Evolutionary conservation across 768 basidiomycete species (phyloP).

Genomic region (Chlorophyllum brunneum): DNA sequence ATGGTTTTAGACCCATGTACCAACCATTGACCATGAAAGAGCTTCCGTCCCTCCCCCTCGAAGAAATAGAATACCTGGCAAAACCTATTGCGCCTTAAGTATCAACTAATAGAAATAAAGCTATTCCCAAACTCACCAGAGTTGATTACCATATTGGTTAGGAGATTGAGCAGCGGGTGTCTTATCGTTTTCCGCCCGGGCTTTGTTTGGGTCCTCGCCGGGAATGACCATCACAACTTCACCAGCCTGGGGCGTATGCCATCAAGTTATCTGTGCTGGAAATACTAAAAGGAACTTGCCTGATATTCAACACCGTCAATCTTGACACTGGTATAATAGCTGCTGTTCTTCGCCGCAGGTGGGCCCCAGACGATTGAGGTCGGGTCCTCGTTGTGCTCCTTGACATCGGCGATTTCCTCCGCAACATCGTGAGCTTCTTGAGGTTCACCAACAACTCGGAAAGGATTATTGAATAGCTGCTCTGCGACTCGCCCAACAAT

Average conservation of each 20-base stretch:
- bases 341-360: conserved; percentile 12
- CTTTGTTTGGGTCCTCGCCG: conserved; percentile 43
- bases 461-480: conserved; percentile 41
- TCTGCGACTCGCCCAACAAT: conserved; percentile 42
- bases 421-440: conserved; percentile 26
- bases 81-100: conserved; percentile 47
- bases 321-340: conserved; percentile 40
- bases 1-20: conserved; percentile 63
- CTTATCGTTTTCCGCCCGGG: conserved; percentile 36
- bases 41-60: conserved; percentile 37
- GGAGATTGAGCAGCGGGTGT: conserved; percentile 34
- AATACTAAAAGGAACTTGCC: conserved; percentile 30
- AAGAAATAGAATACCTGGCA: conserved; percentile 64
- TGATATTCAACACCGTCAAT: conserved; percentile 58
- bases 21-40: conserved; percentile 73
- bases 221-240: conserved; percentile 63
- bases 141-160: conserved; percentile 53
- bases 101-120: neutral
- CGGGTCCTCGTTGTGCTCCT: conserved; percentile 22
- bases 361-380: conserved; percentile 32
- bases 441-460: conserved; percentile 33
- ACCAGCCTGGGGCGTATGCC: conserved; percentile 40
- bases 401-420: conserved; percentile 20
- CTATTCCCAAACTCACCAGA: conserved; percentile 46
- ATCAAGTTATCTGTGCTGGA: neutral